Conservation (phyloP, 345 rosid species). For the Euphorbia tirucalli region DNA sequence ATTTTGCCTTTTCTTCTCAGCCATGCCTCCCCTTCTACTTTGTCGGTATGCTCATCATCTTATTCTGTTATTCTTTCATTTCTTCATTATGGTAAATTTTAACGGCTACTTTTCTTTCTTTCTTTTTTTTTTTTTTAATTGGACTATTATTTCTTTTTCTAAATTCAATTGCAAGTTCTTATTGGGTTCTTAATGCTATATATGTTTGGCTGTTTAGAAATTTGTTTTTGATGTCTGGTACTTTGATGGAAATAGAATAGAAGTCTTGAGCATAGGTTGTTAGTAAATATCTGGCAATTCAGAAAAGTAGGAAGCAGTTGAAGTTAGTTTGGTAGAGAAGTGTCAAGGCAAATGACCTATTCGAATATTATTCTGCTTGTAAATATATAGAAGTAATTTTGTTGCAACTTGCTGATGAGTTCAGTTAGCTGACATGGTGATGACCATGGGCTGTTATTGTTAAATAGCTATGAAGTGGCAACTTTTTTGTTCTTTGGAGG, state of each 20-base stretch:
- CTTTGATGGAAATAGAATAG: conserved; percentile 1
- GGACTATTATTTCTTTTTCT: neutral
- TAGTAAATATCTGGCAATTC: no score
- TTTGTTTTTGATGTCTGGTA: no score
- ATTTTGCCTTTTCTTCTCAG: conserved; percentile 56
- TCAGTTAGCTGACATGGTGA: conserved; percentile 10
- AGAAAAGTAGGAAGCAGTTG: neutral
- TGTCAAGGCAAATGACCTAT: conserved; percentile 1
- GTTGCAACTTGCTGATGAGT: neutral
- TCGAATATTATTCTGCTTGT: neutral
- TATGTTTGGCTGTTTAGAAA: neutral
- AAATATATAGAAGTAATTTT: neutral
- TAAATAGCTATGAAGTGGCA: neutral
- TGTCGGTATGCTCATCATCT: conserved; percentile 55
- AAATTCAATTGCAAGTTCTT: neutral
- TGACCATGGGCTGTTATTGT: no score
- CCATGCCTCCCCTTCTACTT: conserved; percentile 63
- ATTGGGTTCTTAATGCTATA: no score
- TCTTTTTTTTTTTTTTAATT: neutral
- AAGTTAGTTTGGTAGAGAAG: neutral
- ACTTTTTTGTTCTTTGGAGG: neutral
- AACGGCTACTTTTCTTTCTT: neutral
- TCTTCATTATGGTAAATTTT: no score
- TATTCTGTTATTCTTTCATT: no score
- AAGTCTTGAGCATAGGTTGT: no score